These are phyloP conservation scores for Colletotrichum lupini DNA, from an alignment of 2,329 filamentous ascomycete genomes.

Conservation along the genomic window DNA sequence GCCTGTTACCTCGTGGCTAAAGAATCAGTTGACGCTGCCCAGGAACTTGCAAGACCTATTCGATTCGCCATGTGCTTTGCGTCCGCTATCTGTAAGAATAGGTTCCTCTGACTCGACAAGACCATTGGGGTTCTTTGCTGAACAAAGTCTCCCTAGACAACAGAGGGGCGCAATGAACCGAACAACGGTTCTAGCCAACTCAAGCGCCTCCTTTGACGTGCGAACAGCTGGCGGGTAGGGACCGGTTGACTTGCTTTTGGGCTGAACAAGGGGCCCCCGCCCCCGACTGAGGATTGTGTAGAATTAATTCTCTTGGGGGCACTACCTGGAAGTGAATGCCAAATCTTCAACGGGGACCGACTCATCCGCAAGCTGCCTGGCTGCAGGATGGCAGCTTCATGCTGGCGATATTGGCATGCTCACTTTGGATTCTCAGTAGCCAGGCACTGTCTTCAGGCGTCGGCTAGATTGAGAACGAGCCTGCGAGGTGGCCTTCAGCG, in stretches of 20 bases:
- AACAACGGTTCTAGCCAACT: background rate
- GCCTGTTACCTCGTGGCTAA: background rate
- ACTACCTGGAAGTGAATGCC: background rate
- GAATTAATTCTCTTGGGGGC: too few relatives aligned
- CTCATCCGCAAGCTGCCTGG: background rate
- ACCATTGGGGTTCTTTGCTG: background rate
- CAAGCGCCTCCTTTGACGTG: slow-evolving; percentile 22
- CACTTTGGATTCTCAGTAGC: background rate
- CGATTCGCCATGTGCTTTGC: background rate
- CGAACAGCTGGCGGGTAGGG: slow-evolving; percentile 12
- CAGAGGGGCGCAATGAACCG: background rate
- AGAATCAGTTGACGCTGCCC: background rate
- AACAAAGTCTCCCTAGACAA: background rate
- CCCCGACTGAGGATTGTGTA: background rate
- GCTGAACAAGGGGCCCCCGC: background rate
- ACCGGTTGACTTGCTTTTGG: background rate
- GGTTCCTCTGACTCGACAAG: slow-evolving; percentile 4
- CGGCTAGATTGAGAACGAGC: background rate
- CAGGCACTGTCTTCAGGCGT: background rate
- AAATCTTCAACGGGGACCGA: background rate
- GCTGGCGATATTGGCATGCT: background rate
- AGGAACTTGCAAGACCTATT: background rate
- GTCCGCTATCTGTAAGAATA: background rate
- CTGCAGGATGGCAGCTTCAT: background rate
- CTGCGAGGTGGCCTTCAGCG: background rate